Base-by-base conservation (phyloP, 768 basidiomycete genomes). In the Trametes villosa region DNA sequence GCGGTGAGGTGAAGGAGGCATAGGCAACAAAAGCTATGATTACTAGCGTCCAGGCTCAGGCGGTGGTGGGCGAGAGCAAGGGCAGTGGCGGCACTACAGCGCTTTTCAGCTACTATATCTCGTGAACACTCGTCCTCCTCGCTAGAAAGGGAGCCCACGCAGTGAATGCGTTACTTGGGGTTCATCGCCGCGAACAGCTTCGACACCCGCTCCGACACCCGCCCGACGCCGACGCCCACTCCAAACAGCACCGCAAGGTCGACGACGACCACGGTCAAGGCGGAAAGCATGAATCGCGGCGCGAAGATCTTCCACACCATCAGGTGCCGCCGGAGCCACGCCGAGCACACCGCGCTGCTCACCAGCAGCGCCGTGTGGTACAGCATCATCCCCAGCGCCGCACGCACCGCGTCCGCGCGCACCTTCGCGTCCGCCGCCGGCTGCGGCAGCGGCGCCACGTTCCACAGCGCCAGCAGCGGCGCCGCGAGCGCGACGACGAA, bases 271-370 rank as follows among this genome's bases (percentile, higher is more conserved):
- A 96, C 71, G 29, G 82, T 81, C 4, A 85, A 68, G 0, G 84
- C 92, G 0, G 83, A 91, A 17, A 84, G 71, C 88, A 98, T 96
- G 71, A 96, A 97, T 63, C 96, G 77, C 63, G 97, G 97, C 36
- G 96, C 96, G 68, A 98, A 99, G 4, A 98, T 88, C 76, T 98
- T 98, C 97, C 97, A 99, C 24, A 98, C 95, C 95, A 97, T 97
- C 64, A 97, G 73, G 71, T 98, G 95, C 45, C 94, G 72, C 64
- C 94, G 75, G 52, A 96, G 74, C 66, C 86, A 83, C 9, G 93
- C 90, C 0, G 92, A 87, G 57, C 86, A 86, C 7, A 85, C 72
- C 3, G 92, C 88, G 17, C 86, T 83, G 4, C 90, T 88, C 4
- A 95, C 68, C 1, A 93, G 73, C 24, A 95, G 68, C 5, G 77